These are phyloP conservation scores for Halophytophthora polymorphica DNA, from an alignment of 352 stramenopile genomes.

Conservation along the genomic window DNA sequence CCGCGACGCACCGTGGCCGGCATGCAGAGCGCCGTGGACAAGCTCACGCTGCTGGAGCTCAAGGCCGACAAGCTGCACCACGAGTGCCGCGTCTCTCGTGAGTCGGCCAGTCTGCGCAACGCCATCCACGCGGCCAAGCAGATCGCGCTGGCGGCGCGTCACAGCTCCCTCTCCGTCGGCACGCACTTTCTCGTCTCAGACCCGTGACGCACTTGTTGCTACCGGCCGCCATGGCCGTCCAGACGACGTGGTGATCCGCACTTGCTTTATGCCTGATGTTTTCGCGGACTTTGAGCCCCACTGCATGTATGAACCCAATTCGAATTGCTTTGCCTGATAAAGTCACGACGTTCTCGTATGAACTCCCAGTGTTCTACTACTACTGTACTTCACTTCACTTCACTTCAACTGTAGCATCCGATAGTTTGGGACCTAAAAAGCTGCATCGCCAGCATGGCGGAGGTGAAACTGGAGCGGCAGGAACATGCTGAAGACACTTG, in stretches of 20 bases:
- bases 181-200: slow-evolving; percentile 88
- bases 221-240: too few species aligned
- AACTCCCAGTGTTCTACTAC: too few species aligned
- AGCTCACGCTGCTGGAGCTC: slow-evolving; percentile 72
- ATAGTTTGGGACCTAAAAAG: too few species aligned
- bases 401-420: too few species aligned
- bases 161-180: slow-evolving; percentile 81
- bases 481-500: slow-evolving; percentile 1
- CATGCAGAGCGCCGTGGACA: slow-evolving; percentile 75
- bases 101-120: slow-evolving; percentile 87
- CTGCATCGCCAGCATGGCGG: too few species aligned
- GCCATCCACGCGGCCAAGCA: slow-evolving; percentile 81
- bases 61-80: slow-evolving; percentile 80
- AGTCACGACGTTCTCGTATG: too few species aligned
- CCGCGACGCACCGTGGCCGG: slow-evolving; percentile 80
- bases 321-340: too few species aligned
- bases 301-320: too few species aligned
- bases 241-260: too few species aligned
- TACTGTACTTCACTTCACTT: too few species aligned
- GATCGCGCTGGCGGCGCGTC: slow-evolving; percentile 80
- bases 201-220: slow-evolving; percentile 3
- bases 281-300: too few species aligned
- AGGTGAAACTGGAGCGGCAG: slow-evolving; percentile 1
- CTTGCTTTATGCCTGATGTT: too few species aligned
- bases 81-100: slow-evolving; percentile 52